Evolutionary conservation across 768 basidiomycete genomes (phyloP).

Genomic region (Inosperma sp.): DNA sequence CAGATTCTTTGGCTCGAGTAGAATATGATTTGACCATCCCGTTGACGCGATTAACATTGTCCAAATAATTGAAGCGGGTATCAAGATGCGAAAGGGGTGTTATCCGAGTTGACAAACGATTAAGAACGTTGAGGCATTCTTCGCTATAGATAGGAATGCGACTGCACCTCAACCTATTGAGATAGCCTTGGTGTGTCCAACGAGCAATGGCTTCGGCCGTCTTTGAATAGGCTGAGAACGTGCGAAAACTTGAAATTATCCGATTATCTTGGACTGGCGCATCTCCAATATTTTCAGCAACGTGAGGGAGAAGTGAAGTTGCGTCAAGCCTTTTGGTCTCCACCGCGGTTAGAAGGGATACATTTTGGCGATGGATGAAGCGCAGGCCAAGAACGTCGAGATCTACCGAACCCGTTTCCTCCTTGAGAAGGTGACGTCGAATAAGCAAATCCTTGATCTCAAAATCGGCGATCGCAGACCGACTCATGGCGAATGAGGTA

Average conservation of each 20-base stretch:
- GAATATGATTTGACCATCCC: slow-evolving; percentile 59
- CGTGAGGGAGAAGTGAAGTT: slow-evolving; percentile 48
- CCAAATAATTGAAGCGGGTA: slow-evolving; percentile 35
- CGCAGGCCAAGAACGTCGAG: slow-evolving; percentile 61
- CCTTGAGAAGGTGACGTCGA: slow-evolving; percentile 63
- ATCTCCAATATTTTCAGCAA: slow-evolving; percentile 51
- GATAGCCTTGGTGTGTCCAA: slow-evolving; percentile 66
- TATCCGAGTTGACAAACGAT: slow-evolving; percentile 41
- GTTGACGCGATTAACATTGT: slow-evolving; percentile 39
- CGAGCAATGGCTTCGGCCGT: slow-evolving; percentile 50
- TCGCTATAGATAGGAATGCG: slow-evolving; percentile 41
- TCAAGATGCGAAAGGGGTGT: slow-evolving; percentile 48
- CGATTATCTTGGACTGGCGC: slow-evolving; percentile 71
- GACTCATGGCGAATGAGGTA: slow-evolving; percentile 70
- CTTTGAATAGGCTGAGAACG: slow-evolving; percentile 46
- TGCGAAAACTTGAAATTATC: slow-evolving; percentile 67
- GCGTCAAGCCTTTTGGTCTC: slow-evolving; percentile 58
- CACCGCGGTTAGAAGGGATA: slow-evolving; percentile 47
- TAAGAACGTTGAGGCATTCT: slow-evolving; percentile 42
- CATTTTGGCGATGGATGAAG: slow-evolving; percentile 54
- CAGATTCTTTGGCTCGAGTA: slow-evolving; percentile 52
- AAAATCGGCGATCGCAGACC: slow-evolving; percentile 72
- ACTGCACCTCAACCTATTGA: slow-evolving; percentile 71
- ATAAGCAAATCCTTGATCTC: slow-evolving; percentile 86
- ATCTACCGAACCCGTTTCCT: slow-evolving; percentile 49